These are phyloP conservation scores for Gryganskiella cystojenkinii DNA, from an alignment of 192 early-diverging fungal genomes.

Conservation along the genomic window DNA sequence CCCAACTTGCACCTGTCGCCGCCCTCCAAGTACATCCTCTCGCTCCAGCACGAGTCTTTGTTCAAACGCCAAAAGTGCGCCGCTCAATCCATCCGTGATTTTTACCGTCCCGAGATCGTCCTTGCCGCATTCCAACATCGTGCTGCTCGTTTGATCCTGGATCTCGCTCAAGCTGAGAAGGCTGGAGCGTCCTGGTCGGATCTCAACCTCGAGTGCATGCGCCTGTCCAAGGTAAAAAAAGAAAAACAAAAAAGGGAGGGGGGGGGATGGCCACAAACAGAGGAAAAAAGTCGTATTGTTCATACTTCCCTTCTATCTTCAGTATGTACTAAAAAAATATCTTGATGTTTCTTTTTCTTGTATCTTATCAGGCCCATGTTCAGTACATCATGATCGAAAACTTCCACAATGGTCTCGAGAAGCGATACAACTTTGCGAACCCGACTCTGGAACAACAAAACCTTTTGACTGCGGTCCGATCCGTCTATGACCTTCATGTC, in stretches of 20 bases:
- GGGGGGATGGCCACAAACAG: no score
- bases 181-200: constrained; percentile 70
- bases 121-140: constrained; percentile 73
- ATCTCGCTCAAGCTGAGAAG: constrained; percentile 67
- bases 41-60: constrained; percentile 10
- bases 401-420: constrained; percentile 65
- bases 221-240: constrained; percentile 59
- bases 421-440: constrained; percentile 18
- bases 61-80: constrained; percentile 29
- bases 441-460: constrained; percentile 27
- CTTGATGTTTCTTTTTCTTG: not conserved
- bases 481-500: constrained; percentile 61
- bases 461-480: constrained; percentile 54
- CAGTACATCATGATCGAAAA: constrained; percentile 78
- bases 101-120: constrained; percentile 63
- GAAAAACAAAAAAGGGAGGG: no score
- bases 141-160: constrained; percentile 72
- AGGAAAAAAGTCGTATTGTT: no score
- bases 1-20: constrained; percentile 28
- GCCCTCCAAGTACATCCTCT: constrained; percentile 33
- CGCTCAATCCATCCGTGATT: constrained; percentile 33
- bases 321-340: no score
- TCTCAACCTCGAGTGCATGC: constrained; percentile 78
- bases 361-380: constrained; percentile 67
- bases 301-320: no score